A percentile compares a stretch with the other conserved stretches of the same genome.
Evolutionary conservation across 2,329 filamentous ascomycete species (phyloP).

Genomic region (Annulohypoxylon truncatum): DNA sequence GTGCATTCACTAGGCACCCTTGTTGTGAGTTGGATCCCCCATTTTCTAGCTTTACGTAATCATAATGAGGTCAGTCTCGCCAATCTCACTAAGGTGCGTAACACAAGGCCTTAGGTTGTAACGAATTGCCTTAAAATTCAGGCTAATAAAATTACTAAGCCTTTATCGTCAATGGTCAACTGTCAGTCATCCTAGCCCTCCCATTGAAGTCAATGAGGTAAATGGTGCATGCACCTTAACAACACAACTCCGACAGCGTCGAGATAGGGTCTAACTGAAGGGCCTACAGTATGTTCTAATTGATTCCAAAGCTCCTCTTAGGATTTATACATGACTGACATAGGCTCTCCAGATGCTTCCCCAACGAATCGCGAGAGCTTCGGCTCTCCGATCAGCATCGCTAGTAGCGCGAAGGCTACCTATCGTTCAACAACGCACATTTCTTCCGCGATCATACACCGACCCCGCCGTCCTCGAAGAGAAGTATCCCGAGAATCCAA

Average conservation of each 20-base stretch:
- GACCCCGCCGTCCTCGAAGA: conserved; percentile 61
- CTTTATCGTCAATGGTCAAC: conserved; percentile 43
- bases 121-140: not conserved
- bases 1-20: conserved; percentile 6
- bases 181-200: conserved; percentile 35
- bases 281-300: conserved; percentile 52
- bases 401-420: conserved; percentile 62
- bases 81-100: not conserved
- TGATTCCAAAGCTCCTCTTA: not conserved
- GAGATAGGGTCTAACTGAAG: conserved; percentile 44
- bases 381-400: conserved; percentile 59
- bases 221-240: conserved; percentile 36
- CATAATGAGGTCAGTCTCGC: conserved; percentile 6
- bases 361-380: conserved; percentile 67
- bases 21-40: conserved; percentile 1
- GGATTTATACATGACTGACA: conserved; percentile 14
- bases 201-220: conserved; percentile 7
- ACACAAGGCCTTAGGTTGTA: not conserved
- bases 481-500: conserved; percentile 63
- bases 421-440: conserved; percentile 67
- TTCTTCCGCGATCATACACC: conserved; percentile 63
- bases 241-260: conserved; percentile 49
- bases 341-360: conserved; percentile 66
- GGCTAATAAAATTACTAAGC: conserved; percentile 32
- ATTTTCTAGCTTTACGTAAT: conserved; percentile 24